Base-by-base conservation (phyloP, 257 asterid genomes). In the Ophiorrhiza pumila region DNA sequence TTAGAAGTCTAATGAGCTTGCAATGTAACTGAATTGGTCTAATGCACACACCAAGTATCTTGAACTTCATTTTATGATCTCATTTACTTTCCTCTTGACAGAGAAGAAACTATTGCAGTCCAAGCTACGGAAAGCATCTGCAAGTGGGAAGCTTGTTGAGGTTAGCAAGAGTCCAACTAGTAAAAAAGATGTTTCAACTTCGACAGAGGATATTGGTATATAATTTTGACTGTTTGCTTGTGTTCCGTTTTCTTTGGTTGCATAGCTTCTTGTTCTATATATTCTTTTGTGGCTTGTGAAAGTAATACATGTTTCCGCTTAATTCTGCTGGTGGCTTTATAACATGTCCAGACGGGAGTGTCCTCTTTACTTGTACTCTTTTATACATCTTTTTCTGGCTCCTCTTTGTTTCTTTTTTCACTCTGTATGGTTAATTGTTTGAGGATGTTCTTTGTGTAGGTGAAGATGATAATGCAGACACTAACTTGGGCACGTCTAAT, bases 171-270 rank as follows among this genome's bases (percentile, higher is more conserved):
- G 78, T 69, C 70, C 87, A 72, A 23, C 77, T 58, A 58, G 67
- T 49, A 87, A 81, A 77, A 81, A 84, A 76, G 97, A 91, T 76
- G 85, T 80, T 34, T 85, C 99, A 57, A 95, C 98, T 62, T 87
- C 96, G 68, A 95, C 99, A 22, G 96, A 88, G 81, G 95, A 90
- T 92, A 96, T 92, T 74, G 94, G 98, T 95, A 87, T 75, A 82
- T 49, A 34, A 37, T 72, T 68, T 47, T 46, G 45, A 68, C 39
- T 37, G 11, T 37, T 18, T 41, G 29, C 64, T 53, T 71, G 34
- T 6, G 27, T 52, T 50, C 47, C 6, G 1, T 13, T 66, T 43
- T 43, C 15, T 25, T 67, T 34, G 2, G 23, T 46, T 7, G 75
- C 18, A 56, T 7, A 17, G 23, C 25, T 70, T 56, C 27, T 5